Evolutionary conservation across 2,329 filamentous ascomycete species (phyloP).

Genomic region (Aspergillus intermedius): DNA sequence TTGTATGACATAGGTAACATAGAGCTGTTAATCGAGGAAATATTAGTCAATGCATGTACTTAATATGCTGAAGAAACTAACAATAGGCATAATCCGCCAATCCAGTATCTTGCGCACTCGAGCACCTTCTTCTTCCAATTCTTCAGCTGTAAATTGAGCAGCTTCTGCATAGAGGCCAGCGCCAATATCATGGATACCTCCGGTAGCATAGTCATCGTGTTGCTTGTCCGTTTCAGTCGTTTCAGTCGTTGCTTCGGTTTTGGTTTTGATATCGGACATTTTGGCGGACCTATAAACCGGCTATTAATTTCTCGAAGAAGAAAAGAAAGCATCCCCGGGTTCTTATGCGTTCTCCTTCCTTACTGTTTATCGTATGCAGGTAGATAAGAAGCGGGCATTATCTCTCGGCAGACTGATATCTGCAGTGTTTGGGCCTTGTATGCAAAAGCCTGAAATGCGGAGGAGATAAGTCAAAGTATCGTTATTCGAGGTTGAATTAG

Average conservation of each 20-base stretch:
- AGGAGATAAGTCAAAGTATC: neutral
- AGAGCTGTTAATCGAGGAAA: slow-evolving; percentile 12
- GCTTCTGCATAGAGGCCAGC: slow-evolving; percentile 42
- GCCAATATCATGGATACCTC: slow-evolving; percentile 35
- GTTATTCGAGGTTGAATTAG: neutral
- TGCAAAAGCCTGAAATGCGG: neutral
- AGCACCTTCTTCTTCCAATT: slow-evolving; percentile 38
- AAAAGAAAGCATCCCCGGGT: neutral
- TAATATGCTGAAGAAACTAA: slow-evolving; percentile 12
- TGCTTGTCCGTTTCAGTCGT: neutral
- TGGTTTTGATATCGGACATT: slow-evolving; percentile 9
- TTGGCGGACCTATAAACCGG: neutral
- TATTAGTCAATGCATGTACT: slow-evolving; percentile 14
- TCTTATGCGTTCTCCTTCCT: neutral
- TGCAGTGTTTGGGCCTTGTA: neutral
- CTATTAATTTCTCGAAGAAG: neutral
- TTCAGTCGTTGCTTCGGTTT: slow-evolving; percentile 2
- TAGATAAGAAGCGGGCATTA: neutral
- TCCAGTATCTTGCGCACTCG: slow-evolving; percentile 41
- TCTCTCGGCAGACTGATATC: neutral
- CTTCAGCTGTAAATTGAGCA: slow-evolving; percentile 37
- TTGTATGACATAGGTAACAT: slow-evolving; percentile 41
- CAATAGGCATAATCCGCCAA: slow-evolving; percentile 44
- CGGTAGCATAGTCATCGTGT: slow-evolving; percentile 11
- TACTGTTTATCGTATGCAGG: neutral